Base-by-base conservation (phyloP, 2,329 filamentous ascomycete genomes). In the Monosporascus ibericus region DNA sequence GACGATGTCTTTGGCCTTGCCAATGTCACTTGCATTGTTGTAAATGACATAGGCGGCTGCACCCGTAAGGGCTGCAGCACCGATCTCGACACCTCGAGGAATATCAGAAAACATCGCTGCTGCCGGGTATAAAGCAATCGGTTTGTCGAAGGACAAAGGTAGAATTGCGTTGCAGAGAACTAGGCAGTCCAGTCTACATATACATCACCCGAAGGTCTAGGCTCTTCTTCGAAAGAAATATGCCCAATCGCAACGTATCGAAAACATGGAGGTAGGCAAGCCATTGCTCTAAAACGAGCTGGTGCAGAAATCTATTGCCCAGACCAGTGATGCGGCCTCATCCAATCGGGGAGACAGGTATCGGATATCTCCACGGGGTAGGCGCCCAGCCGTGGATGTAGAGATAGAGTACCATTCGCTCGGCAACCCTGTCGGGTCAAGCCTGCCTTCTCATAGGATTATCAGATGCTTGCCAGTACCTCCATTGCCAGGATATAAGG, bases 21-120 rank as follows among this genome's bases (percentile, higher is more conserved):
- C 24, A 17, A 14, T 14, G 14, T 46, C 42, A n/a, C 42, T 46
- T 2, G 42, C 11, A 27, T 46, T 46, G 24, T 46, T 46, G 42
- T 58, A 44, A 62, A 65, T 4, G 63, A 56, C 69, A 70, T 71
- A 44, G 39, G 48, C 34, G 47, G 44, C 34, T 39, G 49, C 34
- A n/a, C 44, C 42, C 17, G 42, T 7, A n/a, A 46, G 20, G 4
- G 42, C 42, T 6, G 42, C 42, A 46, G 22, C n/a, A 27, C 42
- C 42, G n/a, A 46, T 46, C 24, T 46, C 42, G n/a, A 56, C 48
- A 7, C 47, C 25, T 17, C 55, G 53, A 6, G 55, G 24, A 9
- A 56, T n/a, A 44, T 25, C 36, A 30, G 36, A 51, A 44, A 34
- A 25, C 48, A 46, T 42, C 14, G 4, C 25, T 24, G 42, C 42